A percentile compares a stretch with the other conserved stretches of the same genome.
Evolutionary conservation across 345 rosid species (phyloP).

Genomic region (Camelina neglecta): DNA sequence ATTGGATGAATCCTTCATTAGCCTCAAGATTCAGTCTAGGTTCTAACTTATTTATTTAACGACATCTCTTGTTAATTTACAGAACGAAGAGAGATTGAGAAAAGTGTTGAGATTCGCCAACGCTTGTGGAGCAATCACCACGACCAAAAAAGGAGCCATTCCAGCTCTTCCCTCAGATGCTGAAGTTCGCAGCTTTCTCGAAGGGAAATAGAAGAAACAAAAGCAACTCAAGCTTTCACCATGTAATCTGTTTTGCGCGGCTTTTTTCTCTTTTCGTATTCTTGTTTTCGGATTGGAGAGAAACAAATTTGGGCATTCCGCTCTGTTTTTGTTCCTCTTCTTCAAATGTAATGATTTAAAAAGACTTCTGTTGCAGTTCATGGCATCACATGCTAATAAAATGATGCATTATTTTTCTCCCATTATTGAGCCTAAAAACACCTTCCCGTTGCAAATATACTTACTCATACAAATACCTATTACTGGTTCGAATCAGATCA

Average conservation of each 20-base stretch:
- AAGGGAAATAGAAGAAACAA: conserved; percentile 43
- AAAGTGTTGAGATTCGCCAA: conserved; percentile 76
- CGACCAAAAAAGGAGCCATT: conserved; percentile 97
- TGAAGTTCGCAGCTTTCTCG: conserved; percentile 57
- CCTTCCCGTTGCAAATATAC: conserved; percentile 3
- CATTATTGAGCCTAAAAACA: background rate
- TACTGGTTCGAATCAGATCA: background rate
- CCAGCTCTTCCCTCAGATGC: conserved; percentile 84
- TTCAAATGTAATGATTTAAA: conserved; percentile 35
- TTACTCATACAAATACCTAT: conserved; percentile 4
- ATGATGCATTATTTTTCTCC: background rate
- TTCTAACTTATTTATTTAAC: background rate
- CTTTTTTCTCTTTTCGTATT: conserved; percentile 26
- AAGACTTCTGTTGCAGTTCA: conserved; percentile 27
- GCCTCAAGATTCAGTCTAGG: background rate
- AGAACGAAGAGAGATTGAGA: conserved; percentile 82
- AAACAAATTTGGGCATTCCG: conserved; percentile 38
- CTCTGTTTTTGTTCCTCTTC: conserved; percentile 32
- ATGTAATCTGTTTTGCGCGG: conserved; percentile 11
- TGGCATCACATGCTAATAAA: conserved; percentile 37
- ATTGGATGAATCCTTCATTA: conserved; percentile 12
- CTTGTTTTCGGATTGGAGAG: conserved; percentile 45
- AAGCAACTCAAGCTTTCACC: conserved; percentile 30
- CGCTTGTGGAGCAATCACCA: conserved; percentile 99
- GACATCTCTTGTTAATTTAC: background rate